Evolutionary conservation across 2,329 filamentous ascomycete genomes (phyloP).

Genomic region (Rutstroemia sp.): DNA sequence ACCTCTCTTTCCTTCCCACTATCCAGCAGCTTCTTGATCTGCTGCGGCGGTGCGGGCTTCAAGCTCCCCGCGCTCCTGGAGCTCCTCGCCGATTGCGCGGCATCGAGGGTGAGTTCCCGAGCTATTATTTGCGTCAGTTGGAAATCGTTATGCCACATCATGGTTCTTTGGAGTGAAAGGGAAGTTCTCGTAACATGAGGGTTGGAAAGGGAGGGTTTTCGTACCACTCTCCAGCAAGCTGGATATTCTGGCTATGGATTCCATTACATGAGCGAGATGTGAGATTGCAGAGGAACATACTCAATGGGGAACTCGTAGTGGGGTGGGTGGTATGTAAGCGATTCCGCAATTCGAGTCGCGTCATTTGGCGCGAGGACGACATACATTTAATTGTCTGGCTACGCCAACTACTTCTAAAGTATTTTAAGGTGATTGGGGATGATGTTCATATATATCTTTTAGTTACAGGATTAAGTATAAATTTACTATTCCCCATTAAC

Average conservation of each 20-base stretch:
- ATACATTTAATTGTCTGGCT: not conserved
- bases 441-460: not conserved
- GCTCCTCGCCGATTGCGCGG: conserved; percentile 77
- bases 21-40: conserved; percentile 92
- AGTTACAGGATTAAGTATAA: not conserved
- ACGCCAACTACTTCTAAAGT: too few relatives aligned
- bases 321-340: conserved; percentile 21
- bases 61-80: conserved; percentile 45
- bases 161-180: not conserved
- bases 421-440: too few relatives aligned
- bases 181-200: not conserved
- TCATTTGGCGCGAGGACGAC: conserved; percentile 2
- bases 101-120: conserved; percentile 94
- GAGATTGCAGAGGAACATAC: conserved; percentile 17
- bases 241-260: conserved; percentile 92
- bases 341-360: conserved; percentile 10
- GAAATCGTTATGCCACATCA: conserved; percentile 8
- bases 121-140: conserved; percentile 44
- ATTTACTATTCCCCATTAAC: conserved; percentile 17
- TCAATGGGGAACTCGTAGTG: conserved; percentile 18
- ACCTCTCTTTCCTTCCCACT: conserved; percentile 90
- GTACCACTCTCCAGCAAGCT: conserved; percentile 89
- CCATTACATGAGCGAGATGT: conserved; percentile 56
- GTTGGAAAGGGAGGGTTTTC: conserved; percentile 21
- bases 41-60: conserved; percentile 63